Conservation (phyloP, 768 basidiomycete genomes). For the Tricholoma terreum region DNA sequence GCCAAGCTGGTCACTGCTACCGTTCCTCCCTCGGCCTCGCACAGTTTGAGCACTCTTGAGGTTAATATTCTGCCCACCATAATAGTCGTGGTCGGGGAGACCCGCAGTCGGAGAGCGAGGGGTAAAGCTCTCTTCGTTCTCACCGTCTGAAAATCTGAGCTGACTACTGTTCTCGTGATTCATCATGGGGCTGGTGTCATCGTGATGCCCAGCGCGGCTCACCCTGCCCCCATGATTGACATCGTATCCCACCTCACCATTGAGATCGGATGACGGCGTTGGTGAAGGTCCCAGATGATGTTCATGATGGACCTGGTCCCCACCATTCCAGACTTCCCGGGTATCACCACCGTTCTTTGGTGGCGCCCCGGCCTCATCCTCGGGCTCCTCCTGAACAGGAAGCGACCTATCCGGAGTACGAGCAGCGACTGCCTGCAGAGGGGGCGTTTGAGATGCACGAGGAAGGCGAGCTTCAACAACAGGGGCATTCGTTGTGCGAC, state of each 20-base stretch:
- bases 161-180: conserved; percentile 36
- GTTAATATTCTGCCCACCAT: conserved; percentile 26
- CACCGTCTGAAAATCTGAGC: conserved; percentile 30
- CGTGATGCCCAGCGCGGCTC: conserved; percentile 35
- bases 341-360: conserved; percentile 30
- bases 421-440: conserved; percentile 47
- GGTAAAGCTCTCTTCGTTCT: conserved; percentile 58
- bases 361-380: conserved; percentile 51
- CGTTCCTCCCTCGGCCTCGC: conserved; percentile 52
- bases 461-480: conserved; percentile 26
- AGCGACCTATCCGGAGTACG: conserved; percentile 71
- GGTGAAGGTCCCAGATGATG: conserved; percentile 41
- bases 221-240: conserved; percentile 36
- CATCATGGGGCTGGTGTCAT: conserved; percentile 46
- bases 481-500: conserved; percentile 24
- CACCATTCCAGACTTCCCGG: conserved; percentile 22
- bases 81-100: conserved; percentile 47
- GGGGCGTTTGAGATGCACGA: conserved; percentile 52
- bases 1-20: conserved; percentile 59
- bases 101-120: conserved; percentile 64
- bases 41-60: conserved; percentile 28
- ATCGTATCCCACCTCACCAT: conserved; percentile 38
- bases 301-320: conserved; percentile 31
- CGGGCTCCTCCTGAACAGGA: conserved; percentile 74
- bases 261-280: conserved; percentile 53